These are phyloP conservation scores for Sicyos edulis DNA, from an alignment of 306 rosid species.

Conservation along the genomic window DNA sequence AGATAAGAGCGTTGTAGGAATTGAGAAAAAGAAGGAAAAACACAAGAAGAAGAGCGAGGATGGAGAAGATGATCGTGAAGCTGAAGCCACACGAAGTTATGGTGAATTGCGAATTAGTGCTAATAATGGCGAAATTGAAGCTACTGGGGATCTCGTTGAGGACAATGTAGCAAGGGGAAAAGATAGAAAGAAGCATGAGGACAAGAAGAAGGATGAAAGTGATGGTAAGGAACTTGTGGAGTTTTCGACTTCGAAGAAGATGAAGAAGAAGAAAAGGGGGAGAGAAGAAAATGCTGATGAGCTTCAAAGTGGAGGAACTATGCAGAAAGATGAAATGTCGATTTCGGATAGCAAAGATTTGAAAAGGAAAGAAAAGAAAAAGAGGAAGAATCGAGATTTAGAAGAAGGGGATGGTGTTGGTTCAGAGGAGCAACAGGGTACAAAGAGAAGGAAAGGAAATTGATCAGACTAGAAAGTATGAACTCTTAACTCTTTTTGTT, in stretches of 20 bases:
- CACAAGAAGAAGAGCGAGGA: constrained; percentile 19
- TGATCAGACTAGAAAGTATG: neutral
- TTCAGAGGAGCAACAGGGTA: constrained; percentile 17
- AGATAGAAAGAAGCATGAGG: constrained; percentile 17
- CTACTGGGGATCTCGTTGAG: neutral
- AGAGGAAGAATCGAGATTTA: constrained; percentile 13
- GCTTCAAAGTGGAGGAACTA: neutral
- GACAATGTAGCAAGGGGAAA: constrained; percentile 6
- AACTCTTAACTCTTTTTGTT: neutral
- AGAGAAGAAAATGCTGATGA: neutral
- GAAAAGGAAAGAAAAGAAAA: constrained; percentile 12
- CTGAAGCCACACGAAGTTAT: neutral
- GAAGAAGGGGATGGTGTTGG: constrained; percentile 18
- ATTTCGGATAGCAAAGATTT: constrained; percentile 8
- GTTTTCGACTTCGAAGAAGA: constrained; percentile 20
- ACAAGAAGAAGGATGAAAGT: constrained; percentile 2
- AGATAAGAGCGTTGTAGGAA: neutral
- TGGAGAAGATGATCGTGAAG: neutral
- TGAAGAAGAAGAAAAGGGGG: constrained; percentile 10
- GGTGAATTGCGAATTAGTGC: neutral
- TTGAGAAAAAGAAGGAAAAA: constrained; percentile 15
- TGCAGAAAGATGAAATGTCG: neutral
- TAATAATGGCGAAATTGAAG: constrained; percentile 12
- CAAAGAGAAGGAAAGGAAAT: constrained; percentile 26
- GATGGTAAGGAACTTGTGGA: neutral